Conservation (phyloP, 805 yeast genomes). For the Lipomyces lipofer region DNA sequence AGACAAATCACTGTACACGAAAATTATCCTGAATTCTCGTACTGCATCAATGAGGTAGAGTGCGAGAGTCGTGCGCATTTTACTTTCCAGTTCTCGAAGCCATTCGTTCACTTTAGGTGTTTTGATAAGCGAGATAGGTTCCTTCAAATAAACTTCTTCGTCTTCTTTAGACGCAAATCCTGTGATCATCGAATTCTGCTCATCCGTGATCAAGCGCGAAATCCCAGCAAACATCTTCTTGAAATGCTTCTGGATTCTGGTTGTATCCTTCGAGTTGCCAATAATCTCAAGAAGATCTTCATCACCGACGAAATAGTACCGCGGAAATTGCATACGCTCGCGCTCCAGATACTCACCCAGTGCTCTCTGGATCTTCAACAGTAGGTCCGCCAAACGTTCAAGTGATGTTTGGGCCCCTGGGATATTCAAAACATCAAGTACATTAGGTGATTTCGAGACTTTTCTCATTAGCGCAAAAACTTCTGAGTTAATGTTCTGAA, state of each 20-base stretch:
- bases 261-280: constrained; percentile 58
- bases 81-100: constrained; percentile 59
- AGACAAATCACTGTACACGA: constrained; percentile 23
- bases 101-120: constrained; percentile 57
- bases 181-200: constrained; percentile 40
- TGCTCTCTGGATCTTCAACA: constrained; percentile 61
- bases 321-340: constrained; percentile 73
- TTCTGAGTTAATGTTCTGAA: constrained; percentile 62
- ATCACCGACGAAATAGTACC: constrained; percentile 86
- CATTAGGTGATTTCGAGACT: constrained; percentile 50
- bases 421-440: constrained; percentile 54
- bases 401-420: constrained; percentile 52
- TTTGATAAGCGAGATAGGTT: constrained; percentile 48
- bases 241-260: constrained; percentile 56
- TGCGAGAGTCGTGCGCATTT: constrained; percentile 53
- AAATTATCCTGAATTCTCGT: constrained; percentile 23
- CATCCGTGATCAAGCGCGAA: constrained; percentile 44
- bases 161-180: constrained; percentile 65
- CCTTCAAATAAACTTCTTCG: constrained; percentile 51
- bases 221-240: constrained; percentile 74
- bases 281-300: constrained; percentile 83
- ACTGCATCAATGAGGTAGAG: constrained; percentile 40
- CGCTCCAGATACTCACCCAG: constrained; percentile 75
- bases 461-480: constrained; percentile 53
- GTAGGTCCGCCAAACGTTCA: constrained; percentile 54